Evolutionary conservation across 2,329 filamentous ascomycete species (phyloP), one percentile per base, ranked within the genome.

Genomic region (Diaporthe velutina): DNA sequence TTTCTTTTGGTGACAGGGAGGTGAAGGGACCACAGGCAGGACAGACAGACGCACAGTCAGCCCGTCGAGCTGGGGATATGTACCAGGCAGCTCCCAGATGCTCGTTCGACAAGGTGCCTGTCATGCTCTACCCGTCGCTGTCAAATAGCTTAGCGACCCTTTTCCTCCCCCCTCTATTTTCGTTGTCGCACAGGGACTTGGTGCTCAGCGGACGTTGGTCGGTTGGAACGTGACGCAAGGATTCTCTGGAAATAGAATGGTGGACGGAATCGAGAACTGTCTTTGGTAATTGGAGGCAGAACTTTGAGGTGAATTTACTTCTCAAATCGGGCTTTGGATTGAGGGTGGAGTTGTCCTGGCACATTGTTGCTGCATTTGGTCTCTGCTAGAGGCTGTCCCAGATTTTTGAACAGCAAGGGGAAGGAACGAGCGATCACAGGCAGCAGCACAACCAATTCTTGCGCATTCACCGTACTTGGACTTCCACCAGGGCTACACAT

Each of bases 231-330:
- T 70, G 45, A 57, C 57, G 48, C 55, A 74, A 45, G n/a, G 55
- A 45, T 22, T 28, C 54, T 40, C 55, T 42, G 33, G 33, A 28
- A 74, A 66, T 74, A 74, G 66, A 74, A 71, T 71, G 66, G 40
- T 70, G 50, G 58, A 40, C 22, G 48, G n/a, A 28, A 45, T n/a
- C 17, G 48, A 42, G 9, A 13, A 48, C 50, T 13, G 28, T 60
- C 22, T 30, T 66, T 55, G 73, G 55, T 74, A 40, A 74, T 5
- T 48, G 72, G 33, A 71, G 55, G 55, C 55, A 71, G 64, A 45
- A 48, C 22, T 71, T 22, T 42, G 10, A 30, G 70, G 17, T 25
- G 48, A 19, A 8, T 28, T 52, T 40, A 4, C 45, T 25, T 54
- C 4, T 3, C 4, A 22, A 22, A 9, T 38, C 28, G n/a, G n/a